Evolutionary conservation across 305 asterid species (phyloP).

Genomic region (Caryopteris hybrid): DNA sequence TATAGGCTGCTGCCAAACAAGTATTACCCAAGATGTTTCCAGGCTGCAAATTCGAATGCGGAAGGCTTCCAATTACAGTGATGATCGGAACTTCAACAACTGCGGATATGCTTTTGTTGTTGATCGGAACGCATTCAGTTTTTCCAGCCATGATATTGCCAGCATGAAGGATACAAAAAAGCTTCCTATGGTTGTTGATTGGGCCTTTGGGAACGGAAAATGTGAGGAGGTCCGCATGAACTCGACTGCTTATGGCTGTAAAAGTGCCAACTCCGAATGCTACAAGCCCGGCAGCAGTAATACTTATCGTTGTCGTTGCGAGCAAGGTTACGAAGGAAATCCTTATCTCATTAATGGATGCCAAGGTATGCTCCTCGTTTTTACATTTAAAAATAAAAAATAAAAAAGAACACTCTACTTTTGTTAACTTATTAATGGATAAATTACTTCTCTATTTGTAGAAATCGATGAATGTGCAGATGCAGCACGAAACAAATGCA

Average conservation of each 20-base stretch:
- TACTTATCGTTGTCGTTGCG: slow-evolving; percentile 8
- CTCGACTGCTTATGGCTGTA: no score
- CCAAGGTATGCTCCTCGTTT: neutral
- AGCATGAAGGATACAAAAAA: neutral
- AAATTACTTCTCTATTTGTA: neutral
- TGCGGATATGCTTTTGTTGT: neutral
- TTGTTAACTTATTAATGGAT: no score
- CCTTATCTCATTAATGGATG: slow-evolving; percentile 21
- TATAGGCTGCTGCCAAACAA: neutral
- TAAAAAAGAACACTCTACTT: no score
- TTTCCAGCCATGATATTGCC: neutral
- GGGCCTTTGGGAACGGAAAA: slow-evolving; percentile 21
- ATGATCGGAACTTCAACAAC: neutral
- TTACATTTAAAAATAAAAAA: no score
- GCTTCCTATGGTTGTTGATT: slow-evolving; percentile 19
- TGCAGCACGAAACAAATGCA: no score
- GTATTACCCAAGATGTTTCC: neutral
- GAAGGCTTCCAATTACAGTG: neutral
- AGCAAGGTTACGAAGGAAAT: slow-evolving; percentile 12
- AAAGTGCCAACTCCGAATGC: neutral
- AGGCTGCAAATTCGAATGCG: rapidly evolving
- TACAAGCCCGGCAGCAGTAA: no score
- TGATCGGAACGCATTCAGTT: neutral
- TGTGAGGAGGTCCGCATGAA: no score
- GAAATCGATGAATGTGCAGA: slow-evolving; percentile 12